phyloP scores from a whole-genome alignment of 352 stramenopile species.

The Globisporangium yorkense region DNA sequence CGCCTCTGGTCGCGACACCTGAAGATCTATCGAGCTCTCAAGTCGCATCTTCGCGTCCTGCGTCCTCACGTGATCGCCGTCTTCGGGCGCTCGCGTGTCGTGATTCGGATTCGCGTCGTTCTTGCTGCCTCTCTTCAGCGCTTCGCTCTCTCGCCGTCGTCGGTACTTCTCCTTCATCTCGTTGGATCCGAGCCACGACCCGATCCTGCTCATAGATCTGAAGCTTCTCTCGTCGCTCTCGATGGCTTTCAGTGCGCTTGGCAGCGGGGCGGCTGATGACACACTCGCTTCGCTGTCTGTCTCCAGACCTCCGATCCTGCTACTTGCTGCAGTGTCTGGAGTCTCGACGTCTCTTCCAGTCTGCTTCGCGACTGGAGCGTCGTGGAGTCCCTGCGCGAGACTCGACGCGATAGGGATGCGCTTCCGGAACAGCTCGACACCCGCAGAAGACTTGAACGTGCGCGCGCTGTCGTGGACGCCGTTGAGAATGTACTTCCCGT shows the following conservation, averaged over 20 bases:
- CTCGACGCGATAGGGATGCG: slow-evolving; percentile 36
- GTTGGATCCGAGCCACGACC: slow-evolving; percentile 52
- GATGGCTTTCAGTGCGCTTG: slow-evolving; percentile 28
- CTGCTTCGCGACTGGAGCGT: slow-evolving; percentile 10
- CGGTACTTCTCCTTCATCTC: slow-evolving; percentile 40
- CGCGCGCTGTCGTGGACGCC: slow-evolving; percentile 40
- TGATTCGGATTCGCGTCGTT: neutral
- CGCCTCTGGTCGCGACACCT: slow-evolving; percentile 31
- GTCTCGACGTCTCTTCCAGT: neutral
- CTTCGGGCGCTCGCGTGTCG: slow-evolving; percentile 13
- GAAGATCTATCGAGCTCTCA: slow-evolving; percentile 16
- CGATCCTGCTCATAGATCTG: slow-evolving; percentile 55
- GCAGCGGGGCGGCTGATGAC: slow-evolving; percentile 11
- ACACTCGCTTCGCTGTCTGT: neutral
- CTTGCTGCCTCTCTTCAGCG: neutral
- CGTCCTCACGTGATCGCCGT: slow-evolving; percentile 37
- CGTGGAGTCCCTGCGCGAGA: slow-evolving; percentile 33
- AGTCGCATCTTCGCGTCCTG: slow-evolving; percentile 25
- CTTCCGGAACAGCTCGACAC: slow-evolving; percentile 74
- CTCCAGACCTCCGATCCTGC: neutral
- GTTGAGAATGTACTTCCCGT: slow-evolving; percentile 57
- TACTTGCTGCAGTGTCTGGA: neutral
- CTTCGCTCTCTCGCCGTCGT: slow-evolving; percentile 20
- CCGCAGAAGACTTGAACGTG: slow-evolving; percentile 59
- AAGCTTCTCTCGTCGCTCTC: slow-evolving; percentile 45